These are phyloP conservation scores for Cladosporium austrohemisphaericum DNA, from an alignment of 2,329 filamentous ascomycete species.

Conservation along the genomic window DNA sequence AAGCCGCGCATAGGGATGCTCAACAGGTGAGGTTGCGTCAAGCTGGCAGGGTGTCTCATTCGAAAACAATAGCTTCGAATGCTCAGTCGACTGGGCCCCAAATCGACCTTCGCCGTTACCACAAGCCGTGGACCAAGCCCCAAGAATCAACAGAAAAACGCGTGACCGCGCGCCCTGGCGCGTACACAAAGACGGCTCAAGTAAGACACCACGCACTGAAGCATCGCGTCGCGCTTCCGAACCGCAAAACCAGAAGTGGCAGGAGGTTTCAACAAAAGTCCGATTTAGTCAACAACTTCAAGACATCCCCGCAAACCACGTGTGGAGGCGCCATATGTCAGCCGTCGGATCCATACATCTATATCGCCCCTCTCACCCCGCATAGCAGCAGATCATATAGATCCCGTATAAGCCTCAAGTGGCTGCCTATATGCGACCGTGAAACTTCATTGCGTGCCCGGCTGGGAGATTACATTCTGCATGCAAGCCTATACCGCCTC, in stretches of 20 bases:
- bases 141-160: not conserved
- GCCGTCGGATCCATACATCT: not conserved
- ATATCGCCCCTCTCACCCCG: conserved; percentile 9
- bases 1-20: conserved; percentile 8
- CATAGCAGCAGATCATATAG: conserved; percentile 10
- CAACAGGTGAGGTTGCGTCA: conserved; percentile 11
- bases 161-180: conserved; percentile 1
- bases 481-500: conserved; percentile 19
- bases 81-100: not conserved
- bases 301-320: conserved; percentile 14
- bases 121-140: conserved; percentile 1
- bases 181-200: not conserved
- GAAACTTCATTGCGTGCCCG: conserved; percentile 12
- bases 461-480: conserved; percentile 15
- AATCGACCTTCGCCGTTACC: not conserved
- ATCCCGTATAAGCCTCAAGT: conserved; percentile 3
- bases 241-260: conserved; percentile 15
- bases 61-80: conserved; percentile 12
- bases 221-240: conserved; percentile 9
- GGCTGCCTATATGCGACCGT: conserved; percentile 14
- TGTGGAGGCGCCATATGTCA: conserved; percentile 5
- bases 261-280: conserved; percentile 9
- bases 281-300: conserved; percentile 6
- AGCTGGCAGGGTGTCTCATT: conserved; percentile 12
- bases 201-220: conserved; percentile 10